A percentile compares a stretch with the other conserved stretches of the same genome.
phyloP scores from a whole-genome alignment of 345 rosid genomes.

The Melastoma malabathricum region DNA sequence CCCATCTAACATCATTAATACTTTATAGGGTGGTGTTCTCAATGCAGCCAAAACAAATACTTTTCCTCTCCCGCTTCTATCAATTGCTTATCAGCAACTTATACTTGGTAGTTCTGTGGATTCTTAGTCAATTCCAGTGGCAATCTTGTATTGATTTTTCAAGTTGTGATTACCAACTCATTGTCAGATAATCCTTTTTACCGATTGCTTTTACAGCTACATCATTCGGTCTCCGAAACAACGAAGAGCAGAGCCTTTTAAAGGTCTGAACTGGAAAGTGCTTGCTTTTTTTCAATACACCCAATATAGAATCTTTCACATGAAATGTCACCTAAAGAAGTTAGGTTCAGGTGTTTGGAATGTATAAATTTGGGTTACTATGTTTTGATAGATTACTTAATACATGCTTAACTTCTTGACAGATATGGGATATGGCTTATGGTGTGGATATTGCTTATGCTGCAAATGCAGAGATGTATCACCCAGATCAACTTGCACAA shows the following conservation, averaged over 20 bases:
- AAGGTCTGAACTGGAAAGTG: no score
- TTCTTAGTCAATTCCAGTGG: background rate
- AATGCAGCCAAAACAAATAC: conserved; percentile 57
- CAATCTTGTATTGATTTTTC: background rate
- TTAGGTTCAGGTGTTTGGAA: no score
- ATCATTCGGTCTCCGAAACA: no score
- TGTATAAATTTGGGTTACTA: no score
- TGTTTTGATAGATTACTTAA: background rate
- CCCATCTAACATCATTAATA: no score
- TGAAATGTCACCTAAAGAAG: no score
- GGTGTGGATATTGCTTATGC: conserved; percentile 51
- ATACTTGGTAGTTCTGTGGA: conserved; percentile 39
- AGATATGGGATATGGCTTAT: conserved; percentile 62
- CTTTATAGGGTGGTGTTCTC: conserved; percentile 41
- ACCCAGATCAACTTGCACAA: conserved; percentile 58
- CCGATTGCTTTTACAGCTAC: no score
- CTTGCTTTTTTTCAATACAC: no score
- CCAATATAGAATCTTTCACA: no score
- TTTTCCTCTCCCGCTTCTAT: conserved; percentile 75
- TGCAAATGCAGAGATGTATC: conserved; percentile 50
- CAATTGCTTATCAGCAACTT: conserved; percentile 73
- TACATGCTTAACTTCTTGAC: conserved; percentile 7
- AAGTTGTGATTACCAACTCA: background rate
- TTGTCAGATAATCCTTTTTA: no score
- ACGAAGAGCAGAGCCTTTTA: no score